Evolutionary conservation across 192 early-diverging fungal species (phyloP).

Genomic region (Chytriomyces sp.): DNA sequence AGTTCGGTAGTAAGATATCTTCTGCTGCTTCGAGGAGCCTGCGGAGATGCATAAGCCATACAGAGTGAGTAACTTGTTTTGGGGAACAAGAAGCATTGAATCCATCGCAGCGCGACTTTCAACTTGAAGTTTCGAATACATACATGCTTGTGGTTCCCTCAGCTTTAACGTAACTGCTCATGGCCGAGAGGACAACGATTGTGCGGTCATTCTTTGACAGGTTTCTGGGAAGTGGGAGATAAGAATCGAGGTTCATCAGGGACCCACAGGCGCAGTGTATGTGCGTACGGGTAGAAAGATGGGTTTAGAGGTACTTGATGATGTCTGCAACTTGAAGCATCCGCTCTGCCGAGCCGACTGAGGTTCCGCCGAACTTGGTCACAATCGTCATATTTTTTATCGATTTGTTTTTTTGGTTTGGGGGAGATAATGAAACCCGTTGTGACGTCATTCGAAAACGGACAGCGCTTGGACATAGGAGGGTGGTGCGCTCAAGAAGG

Average conservation of each 20-base stretch:
- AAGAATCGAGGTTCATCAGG: constrained; percentile 8
- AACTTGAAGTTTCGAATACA: constrained; percentile 26
- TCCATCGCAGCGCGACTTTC: not conserved
- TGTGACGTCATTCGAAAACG: not conserved
- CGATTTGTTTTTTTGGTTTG: not conserved
- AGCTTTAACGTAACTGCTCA: constrained; percentile 85
- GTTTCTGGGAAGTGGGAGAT: constrained; percentile 1
- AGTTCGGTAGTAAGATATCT: constrained; percentile 75
- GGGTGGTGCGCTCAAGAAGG: too few relatives aligned
- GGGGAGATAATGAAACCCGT: not conserved
- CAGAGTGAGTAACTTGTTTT: not conserved
- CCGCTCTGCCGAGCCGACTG: constrained; percentile 77
- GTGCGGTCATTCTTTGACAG: constrained; percentile 71
- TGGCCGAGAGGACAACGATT: constrained; percentile 94
- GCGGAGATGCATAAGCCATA: not conserved
- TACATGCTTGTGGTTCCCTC: constrained; percentile 89
- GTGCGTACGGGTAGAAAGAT: not conserved
- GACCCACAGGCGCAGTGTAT: not conserved
- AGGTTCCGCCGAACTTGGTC: constrained; percentile 96
- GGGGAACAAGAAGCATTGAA: not conserved
- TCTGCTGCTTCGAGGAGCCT: constrained; percentile 74
- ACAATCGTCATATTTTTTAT: constrained; percentile 34
- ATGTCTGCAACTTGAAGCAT: constrained; percentile 69
- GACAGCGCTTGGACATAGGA: too few relatives aligned
- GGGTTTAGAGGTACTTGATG: constrained; percentile 63